These are phyloP conservation scores for Gymnopus androsaceus DNA, from an alignment of 1,284 basidiomycete genomes.

Conservation along the genomic window DNA sequence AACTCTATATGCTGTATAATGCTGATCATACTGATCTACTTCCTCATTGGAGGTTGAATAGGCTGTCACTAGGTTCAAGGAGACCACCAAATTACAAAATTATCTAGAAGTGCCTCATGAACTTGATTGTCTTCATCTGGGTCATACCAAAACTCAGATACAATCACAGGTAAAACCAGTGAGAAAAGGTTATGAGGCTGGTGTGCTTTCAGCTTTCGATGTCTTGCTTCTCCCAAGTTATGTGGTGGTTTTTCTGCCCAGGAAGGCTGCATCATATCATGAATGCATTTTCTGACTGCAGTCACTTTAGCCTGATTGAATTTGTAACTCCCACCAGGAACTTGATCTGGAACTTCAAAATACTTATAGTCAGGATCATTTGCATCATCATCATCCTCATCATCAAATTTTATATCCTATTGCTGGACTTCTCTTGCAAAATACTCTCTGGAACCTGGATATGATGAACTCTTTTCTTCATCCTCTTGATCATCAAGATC, in stretches of 20 bases:
- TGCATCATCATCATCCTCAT: neutral
- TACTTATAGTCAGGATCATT: neutral
- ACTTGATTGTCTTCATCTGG: neutral
- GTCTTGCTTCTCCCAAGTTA: slow-evolving; percentile 17
- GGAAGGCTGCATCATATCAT: slow-evolving; percentile 8
- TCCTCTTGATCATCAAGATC: too few species aligned
- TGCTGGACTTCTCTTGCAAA: too few species aligned
- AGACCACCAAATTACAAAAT: slow-evolving; percentile 16
- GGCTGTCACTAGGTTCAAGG: slow-evolving; percentile 14
- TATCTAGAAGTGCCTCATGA: slow-evolving; percentile 10
- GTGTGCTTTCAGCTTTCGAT: slow-evolving; percentile 24
- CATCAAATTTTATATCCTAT: neutral
- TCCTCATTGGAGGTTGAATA: slow-evolving; percentile 14
- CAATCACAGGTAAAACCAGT: slow-evolving; percentile 16
- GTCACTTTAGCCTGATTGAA: neutral
- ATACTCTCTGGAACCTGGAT: too few species aligned
- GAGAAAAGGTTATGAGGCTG: slow-evolving; percentile 15
- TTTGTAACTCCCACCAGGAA: too few species aligned
- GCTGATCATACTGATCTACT: slow-evolving; percentile 7
- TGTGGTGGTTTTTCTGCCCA: slow-evolving; percentile 14
- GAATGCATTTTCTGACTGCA: slow-evolving; percentile 12
- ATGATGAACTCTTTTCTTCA: too few species aligned
- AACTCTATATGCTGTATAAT: slow-evolving; percentile 10
- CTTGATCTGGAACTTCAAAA: too few species aligned
- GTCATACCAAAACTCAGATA: slow-evolving; percentile 18